Conservation (phyloP, 169 alveolate genomes). For the Blepharisma undulans region DNA sequence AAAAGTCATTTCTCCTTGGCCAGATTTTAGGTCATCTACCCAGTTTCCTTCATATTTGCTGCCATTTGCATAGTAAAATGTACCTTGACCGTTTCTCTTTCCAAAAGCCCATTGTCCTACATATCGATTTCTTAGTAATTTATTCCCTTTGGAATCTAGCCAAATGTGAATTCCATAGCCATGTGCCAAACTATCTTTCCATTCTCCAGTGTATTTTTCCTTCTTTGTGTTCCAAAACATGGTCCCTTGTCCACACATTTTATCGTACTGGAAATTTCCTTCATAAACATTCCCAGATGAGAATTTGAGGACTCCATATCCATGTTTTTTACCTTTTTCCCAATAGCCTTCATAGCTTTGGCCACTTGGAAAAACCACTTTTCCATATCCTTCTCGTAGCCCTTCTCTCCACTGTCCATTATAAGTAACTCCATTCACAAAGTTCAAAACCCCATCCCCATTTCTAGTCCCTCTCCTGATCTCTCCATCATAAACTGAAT, state of each 20-base stretch:
- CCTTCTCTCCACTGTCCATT: constrained; percentile 87
- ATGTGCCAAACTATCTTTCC: constrained; percentile 84
- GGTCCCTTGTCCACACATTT: constrained; percentile 76
- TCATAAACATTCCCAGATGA: constrained; percentile 69
- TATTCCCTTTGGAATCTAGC: constrained; percentile 81
- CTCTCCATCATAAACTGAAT: constrained; percentile 69
- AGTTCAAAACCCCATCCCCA: constrained; percentile 68
- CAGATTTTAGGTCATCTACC: constrained; percentile 83
- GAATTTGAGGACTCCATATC: constrained; percentile 50
- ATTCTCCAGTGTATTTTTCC: constrained; percentile 86
- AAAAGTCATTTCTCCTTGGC: constrained; percentile 79
- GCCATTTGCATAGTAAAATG: constrained; percentile 87
- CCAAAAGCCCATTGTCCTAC: constrained; percentile 89
- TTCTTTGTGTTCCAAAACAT: constrained; percentile 82
- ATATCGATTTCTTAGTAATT: constrained; percentile 86
- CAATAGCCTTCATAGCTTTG: constrained; percentile 77
- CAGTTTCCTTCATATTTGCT: constrained; percentile 88
- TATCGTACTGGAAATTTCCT: constrained; percentile 70
- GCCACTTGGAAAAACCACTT: constrained; percentile 67
- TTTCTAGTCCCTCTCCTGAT: constrained; percentile 73
- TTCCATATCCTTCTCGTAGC: constrained; percentile 81
- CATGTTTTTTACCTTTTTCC: constrained; percentile 68
- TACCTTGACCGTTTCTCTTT: constrained; percentile 85
- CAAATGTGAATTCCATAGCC: constrained; percentile 89
- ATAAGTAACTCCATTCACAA: constrained; percentile 69